Evolutionary conservation across 139 green algal species (phyloP).

Genomic region (Trebouxia sp.): DNA sequence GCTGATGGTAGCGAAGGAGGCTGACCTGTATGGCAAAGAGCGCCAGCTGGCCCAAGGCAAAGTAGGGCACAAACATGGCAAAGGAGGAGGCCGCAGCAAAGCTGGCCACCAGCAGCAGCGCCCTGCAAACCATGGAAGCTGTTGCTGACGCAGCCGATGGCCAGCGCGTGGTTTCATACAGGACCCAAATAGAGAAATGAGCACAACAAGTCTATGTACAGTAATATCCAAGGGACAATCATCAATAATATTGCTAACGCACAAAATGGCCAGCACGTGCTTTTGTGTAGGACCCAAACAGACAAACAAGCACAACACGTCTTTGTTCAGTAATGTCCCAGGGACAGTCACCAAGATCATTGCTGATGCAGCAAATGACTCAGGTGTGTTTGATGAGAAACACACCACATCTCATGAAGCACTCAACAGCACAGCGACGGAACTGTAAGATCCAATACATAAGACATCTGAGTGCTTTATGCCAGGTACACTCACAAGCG

Average conservation of each 20-base stretch:
- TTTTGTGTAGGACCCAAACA: too few relatives aligned
- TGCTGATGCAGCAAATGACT: conserved; percentile 58
- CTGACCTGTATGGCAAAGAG: conserved; percentile 76
- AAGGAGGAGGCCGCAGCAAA: conserved; percentile 57
- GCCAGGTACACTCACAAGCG: too few relatives aligned
- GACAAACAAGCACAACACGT: background rate
- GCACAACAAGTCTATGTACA: background rate
- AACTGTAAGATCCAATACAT: too few relatives aligned
- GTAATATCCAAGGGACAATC: too few relatives aligned
- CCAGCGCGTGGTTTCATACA: too few relatives aligned
- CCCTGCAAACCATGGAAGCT: background rate
- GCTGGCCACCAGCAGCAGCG: background rate
- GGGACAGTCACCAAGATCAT: conserved; percentile 52
- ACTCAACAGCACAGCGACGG: too few relatives aligned
- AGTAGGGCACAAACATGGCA: conserved; percentile 21
- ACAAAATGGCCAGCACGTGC: background rate
- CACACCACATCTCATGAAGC: too few relatives aligned
- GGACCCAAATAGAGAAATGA: too few relatives aligned
- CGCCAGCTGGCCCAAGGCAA: conserved; percentile 55
- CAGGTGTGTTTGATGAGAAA: conserved; percentile 63
- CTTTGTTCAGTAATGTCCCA: background rate
- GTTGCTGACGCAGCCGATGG: background rate
- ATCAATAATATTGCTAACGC: too few relatives aligned
- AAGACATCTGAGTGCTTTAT: too few relatives aligned
- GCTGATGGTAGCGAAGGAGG: too few relatives aligned